These are phyloP conservation scores for Komagataella pseudopastoris DNA, from an alignment of 805 yeast genomes.

Conservation along the genomic window DNA sequence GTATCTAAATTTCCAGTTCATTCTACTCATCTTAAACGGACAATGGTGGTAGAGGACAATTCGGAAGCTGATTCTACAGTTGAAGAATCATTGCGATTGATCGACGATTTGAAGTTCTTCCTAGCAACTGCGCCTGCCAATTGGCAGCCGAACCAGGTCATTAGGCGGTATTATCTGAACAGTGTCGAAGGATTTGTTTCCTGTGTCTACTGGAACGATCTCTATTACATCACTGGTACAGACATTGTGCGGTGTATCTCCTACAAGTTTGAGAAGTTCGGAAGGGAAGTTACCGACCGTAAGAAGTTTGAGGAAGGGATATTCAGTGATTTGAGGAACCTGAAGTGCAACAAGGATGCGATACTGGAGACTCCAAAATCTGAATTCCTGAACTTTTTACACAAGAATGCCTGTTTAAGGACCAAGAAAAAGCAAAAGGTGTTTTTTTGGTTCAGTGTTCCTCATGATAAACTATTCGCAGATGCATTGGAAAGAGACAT, in stretches of 20 bases:
- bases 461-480: conserved; percentile 81
- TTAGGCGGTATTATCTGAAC: conserved; percentile 72
- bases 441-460: conserved; percentile 92
- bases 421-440: conserved; percentile 97
- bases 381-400: conserved; percentile 68
- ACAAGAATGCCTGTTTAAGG: conserved; percentile 74
- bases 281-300: conserved; percentile 70
- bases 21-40: background rate
- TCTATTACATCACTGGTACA: conserved; percentile 88
- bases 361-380: conserved; percentile 80
- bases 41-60: background rate
- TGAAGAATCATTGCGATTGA: conserved; percentile 44
- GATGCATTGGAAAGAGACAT: conserved; percentile 91
- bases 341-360: conserved; percentile 82
- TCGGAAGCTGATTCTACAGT: conserved; percentile 6
- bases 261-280: conserved; percentile 81
- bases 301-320: conserved; percentile 96
- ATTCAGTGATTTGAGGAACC: conserved; percentile 76
- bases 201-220: conserved; percentile 84
- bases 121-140: conserved; percentile 89
- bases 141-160: conserved; percentile 83
- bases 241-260: conserved; percentile 89
- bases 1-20: background rate
- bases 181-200: conserved; percentile 87
- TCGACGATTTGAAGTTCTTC: conserved; percentile 75